Evolutionary conservation across 2,329 filamentous ascomycete species (phyloP).

Genomic region (Epichloe glyceriae): DNA sequence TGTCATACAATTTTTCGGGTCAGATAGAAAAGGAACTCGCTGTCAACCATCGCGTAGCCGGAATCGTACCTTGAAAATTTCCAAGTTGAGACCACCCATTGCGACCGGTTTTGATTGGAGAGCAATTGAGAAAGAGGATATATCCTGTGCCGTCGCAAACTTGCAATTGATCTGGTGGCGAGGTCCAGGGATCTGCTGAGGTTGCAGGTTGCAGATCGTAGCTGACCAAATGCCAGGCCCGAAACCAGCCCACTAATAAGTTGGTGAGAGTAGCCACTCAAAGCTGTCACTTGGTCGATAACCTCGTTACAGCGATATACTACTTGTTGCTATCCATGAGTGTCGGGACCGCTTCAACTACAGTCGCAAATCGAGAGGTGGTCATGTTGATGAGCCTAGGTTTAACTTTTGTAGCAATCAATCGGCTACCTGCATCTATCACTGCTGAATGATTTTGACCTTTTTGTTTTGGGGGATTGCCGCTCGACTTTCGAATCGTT

Average conservation of each 20-base stretch:
- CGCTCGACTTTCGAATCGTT: background rate
- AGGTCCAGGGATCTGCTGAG: background rate
- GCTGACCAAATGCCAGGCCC: background rate
- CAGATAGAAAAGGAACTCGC: background rate
- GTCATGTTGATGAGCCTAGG: background rate
- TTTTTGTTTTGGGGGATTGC: background rate
- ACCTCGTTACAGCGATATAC: conserved; percentile 11
- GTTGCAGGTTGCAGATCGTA: background rate
- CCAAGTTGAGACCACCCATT: conserved; percentile 79
- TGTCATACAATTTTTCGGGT: conserved; percentile 23
- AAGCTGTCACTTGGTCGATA: conserved; percentile 3
- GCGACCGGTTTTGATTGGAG: conserved; percentile 11
- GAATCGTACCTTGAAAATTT: conserved; percentile 76
- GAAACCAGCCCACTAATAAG: background rate
- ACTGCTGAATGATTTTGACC: background rate
- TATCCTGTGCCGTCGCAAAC: background rate
- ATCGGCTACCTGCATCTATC: background rate
- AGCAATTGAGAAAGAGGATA: no score
- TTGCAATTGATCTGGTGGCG: background rate
- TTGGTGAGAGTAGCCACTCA: background rate
- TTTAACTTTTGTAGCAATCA: background rate
- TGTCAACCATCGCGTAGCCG: background rate
- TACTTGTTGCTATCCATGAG: background rate
- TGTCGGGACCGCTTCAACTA: background rate
- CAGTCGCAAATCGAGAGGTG: background rate